phyloP scores from a whole-genome alignment of 1,284 basidiomycete species.

The Agaricales sp. region DNA sequence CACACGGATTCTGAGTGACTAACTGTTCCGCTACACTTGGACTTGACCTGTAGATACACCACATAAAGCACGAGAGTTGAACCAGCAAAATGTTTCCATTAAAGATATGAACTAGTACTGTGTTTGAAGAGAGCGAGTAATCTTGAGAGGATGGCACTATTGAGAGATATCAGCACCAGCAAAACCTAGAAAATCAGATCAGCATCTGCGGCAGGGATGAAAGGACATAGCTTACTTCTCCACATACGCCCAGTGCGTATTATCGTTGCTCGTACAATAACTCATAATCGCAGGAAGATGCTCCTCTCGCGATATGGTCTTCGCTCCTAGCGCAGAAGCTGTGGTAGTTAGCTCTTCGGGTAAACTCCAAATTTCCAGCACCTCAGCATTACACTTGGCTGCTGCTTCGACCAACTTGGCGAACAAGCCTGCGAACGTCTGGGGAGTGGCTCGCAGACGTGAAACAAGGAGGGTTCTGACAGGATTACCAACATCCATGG shows the following conservation, averaged over 20 bases:
- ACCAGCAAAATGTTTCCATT: no score
- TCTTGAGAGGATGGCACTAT: no score
- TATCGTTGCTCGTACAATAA: conserved; percentile 34
- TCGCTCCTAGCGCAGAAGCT: conserved; percentile 26
- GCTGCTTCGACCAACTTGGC: conserved; percentile 27
- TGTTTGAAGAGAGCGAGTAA: no score
- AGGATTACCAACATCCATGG: conserved; percentile 29
- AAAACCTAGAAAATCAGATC: conserved; percentile 8
- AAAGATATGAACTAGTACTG: no score
- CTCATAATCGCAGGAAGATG: conserved; percentile 47
- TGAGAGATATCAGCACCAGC: conserved; percentile 14
- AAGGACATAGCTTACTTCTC: conserved; percentile 30
- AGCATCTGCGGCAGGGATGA: neutral
- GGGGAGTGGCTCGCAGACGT: conserved; percentile 28
- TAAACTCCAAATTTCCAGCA: conserved; percentile 49
- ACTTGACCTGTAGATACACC: no score
- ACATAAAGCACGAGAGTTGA: no score
- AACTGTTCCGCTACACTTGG: no score
- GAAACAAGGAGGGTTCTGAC: conserved; percentile 36
- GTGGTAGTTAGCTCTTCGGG: conserved; percentile 22
- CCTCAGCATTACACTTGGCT: conserved; percentile 25
- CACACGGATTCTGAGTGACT: no score
- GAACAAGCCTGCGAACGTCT: conserved; percentile 30
- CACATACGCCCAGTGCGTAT: conserved; percentile 44
- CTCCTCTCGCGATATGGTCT: conserved; percentile 27